Conservation (phyloP, 2,329 filamentous ascomycete species). For the Seiridium cupressi region DNA sequence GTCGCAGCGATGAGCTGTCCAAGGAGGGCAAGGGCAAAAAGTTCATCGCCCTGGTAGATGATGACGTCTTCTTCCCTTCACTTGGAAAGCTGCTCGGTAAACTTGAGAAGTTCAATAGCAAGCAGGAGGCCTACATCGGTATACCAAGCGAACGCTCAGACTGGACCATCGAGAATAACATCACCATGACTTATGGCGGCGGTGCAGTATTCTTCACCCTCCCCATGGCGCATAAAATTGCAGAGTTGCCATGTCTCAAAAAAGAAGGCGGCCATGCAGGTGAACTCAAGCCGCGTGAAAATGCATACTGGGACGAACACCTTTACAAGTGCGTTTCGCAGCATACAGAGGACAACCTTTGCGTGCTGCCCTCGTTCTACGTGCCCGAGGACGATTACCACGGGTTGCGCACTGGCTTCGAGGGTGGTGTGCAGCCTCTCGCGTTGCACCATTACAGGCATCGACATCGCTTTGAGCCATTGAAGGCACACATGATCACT, state of each 20-base stretch:
- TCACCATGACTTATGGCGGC: slow-evolving; percentile 40
- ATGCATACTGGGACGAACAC: slow-evolving; percentile 36
- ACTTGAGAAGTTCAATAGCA: slow-evolving; percentile 32
- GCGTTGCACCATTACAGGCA: slow-evolving; percentile 37
- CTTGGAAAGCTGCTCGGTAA: slow-evolving; percentile 35
- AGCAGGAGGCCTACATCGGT: slow-evolving; percentile 36
- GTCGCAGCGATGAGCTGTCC: slow-evolving; percentile 30
- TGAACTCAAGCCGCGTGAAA: neutral
- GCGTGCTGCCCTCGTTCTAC: slow-evolving; percentile 42
- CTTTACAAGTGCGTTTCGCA: slow-evolving; percentile 38
- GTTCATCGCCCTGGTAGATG: slow-evolving; percentile 44
- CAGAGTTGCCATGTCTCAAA: slow-evolving; percentile 36
- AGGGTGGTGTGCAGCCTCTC: slow-evolving; percentile 38
- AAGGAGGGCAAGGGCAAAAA: slow-evolving; percentile 34
- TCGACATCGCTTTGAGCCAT: slow-evolving; percentile 37
- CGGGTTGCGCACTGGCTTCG: slow-evolving; percentile 28
- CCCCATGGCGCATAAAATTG: slow-evolving; percentile 29
- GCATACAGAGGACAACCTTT: slow-evolving; percentile 34
- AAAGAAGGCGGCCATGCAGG: slow-evolving; percentile 4
- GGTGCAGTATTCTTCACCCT: slow-evolving; percentile 41
- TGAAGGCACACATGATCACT: slow-evolving; percentile 38
- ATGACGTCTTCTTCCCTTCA: slow-evolving; percentile 45
- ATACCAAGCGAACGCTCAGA: slow-evolving; percentile 42
- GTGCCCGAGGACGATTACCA: slow-evolving; percentile 32
- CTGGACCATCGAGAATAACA: slow-evolving; percentile 36